Evolutionary conservation across 768 basidiomycete genomes (phyloP), one percentile per base, ranked within the genome.

Genomic region (Exsudoporus frostii): DNA sequence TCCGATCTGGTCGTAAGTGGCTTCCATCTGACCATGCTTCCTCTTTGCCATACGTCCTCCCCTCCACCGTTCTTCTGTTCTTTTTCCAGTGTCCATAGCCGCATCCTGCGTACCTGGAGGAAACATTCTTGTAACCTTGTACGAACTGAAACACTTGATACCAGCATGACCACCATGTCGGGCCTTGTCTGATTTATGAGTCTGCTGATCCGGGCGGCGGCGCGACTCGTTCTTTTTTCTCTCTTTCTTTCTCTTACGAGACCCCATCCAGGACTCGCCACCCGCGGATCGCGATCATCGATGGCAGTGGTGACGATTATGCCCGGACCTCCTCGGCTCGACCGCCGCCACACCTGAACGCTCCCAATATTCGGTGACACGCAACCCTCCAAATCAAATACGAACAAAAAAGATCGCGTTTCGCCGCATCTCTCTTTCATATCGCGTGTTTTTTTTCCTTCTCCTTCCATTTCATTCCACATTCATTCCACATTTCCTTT

Each of bases 71-170:
- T 42, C 34, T 60, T 56, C 39, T 17, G 50, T 56, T 54, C 36
- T 50, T 25, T 59, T 48, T 41, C 47, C 36, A 54, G 41, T 33
- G 50, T 20, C 30, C 39, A 59, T 45, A 37, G 20, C 25, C n/a
- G 38, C 56, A 57, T 53, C 25, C 43, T 45, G 45, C 37, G 54
- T 42, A 45, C 48, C 30, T 42, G 45, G 39, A 52, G 44, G 50
- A 29, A 48, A 42, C 51, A 33, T 56, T 59, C 54, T 64, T 65
- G 63, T 64, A 52, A 49, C 45, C 46, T 33, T 51, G 62, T 59
- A 59, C 25, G 47, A 50, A 59, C 51, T n/a, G 64, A 64, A 66
- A 54, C 64, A 50, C 33, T 40, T 54, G 54, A 60, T 61, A 48
- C 51, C 50, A 58, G 42, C 36, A 48, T 43, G 59, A 24, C 62